Evolutionary conservation across 106 monocot genomes (phyloP).

Genomic region (Vanilla planifolia): DNA sequence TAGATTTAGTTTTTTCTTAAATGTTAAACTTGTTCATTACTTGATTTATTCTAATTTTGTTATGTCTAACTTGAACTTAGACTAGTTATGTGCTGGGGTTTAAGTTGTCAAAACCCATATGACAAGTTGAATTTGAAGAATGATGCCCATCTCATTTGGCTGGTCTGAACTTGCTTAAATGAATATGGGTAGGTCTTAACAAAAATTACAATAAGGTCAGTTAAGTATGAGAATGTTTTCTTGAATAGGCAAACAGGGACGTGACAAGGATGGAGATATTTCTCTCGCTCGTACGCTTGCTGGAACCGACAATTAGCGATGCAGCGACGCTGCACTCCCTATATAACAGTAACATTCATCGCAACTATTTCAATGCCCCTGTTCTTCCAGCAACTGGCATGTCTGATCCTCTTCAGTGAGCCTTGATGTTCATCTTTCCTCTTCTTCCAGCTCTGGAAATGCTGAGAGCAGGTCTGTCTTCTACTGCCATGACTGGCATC

Average conservation of each 20-base stretch:
- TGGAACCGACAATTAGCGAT: constrained; percentile 36
- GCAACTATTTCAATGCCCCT: not conserved
- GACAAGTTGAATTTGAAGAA: too few relatives aligned
- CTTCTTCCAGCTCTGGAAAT: constrained; percentile 7
- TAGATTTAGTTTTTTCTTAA: too few relatives aligned
- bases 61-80: too few relatives aligned
- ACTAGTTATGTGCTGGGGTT: too few relatives aligned
- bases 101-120: too few relatives aligned
- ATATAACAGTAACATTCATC: not conserved
- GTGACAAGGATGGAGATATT: constrained; percentile 89
- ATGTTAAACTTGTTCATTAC: too few relatives aligned
- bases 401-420: constrained; percentile 3
- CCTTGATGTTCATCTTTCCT: not conserved
- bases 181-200: too few relatives aligned
- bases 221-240: too few relatives aligned
- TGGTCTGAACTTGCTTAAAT: too few relatives aligned
- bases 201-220: too few relatives aligned
- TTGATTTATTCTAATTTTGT: too few relatives aligned
- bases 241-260: constrained; percentile 81
- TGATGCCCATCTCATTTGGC: too few relatives aligned
- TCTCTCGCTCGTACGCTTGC: constrained; percentile 48
- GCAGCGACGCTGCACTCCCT: not conserved
- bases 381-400: not conserved
- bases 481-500: constrained; percentile 60
- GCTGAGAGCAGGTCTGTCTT: constrained; percentile 36